phyloP scores from a whole-genome alignment of 2,329 filamentous ascomycete species.

The Penicillium crustosum region DNA sequence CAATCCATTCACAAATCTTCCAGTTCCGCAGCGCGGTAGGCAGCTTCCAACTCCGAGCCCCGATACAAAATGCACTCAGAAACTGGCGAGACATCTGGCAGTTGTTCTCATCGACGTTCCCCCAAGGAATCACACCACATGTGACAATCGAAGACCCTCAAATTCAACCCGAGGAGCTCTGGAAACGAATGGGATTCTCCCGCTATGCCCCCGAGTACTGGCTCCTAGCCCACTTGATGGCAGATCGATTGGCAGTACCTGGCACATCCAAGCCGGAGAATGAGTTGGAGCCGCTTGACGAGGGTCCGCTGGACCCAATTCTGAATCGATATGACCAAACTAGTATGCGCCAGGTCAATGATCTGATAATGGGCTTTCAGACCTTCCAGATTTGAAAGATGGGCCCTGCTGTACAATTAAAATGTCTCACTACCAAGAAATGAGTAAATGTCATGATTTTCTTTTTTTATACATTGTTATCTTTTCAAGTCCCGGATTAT shows the following conservation, averaged over 20 bases:
- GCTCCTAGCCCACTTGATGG: slow-evolving; percentile 37
- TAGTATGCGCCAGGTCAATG: slow-evolving; percentile 43
- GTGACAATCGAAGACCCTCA: slow-evolving; percentile 13
- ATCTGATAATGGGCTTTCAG: slow-evolving; percentile 39
- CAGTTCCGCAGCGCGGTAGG: too few relatives aligned
- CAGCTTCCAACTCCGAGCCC: too few relatives aligned
- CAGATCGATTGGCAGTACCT: slow-evolving; percentile 26
- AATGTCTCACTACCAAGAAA: not conserved
- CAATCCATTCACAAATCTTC: too few relatives aligned
- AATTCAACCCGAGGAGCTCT: slow-evolving; percentile 28
- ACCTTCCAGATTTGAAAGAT: slow-evolving; percentile 28
- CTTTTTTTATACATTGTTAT: not conserved
- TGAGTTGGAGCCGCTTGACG: slow-evolving; percentile 5
- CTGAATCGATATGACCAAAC: slow-evolving; percentile 42
- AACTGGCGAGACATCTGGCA: too few relatives aligned
- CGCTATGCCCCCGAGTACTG: slow-evolving; percentile 25
- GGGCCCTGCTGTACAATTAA: not conserved
- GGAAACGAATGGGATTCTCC: slow-evolving; percentile 37
- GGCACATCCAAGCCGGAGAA: slow-evolving; percentile 5
- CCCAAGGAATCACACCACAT: slow-evolving; percentile 3
- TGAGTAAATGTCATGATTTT: not conserved
- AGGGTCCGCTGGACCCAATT: slow-evolving; percentile 27
- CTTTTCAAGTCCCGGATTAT: not conserved
- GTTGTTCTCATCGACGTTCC: not conserved
- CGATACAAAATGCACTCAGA: too few relatives aligned